Conservation (phyloP, 768 basidiomycete species). For the Rickenella mellea region DNA sequence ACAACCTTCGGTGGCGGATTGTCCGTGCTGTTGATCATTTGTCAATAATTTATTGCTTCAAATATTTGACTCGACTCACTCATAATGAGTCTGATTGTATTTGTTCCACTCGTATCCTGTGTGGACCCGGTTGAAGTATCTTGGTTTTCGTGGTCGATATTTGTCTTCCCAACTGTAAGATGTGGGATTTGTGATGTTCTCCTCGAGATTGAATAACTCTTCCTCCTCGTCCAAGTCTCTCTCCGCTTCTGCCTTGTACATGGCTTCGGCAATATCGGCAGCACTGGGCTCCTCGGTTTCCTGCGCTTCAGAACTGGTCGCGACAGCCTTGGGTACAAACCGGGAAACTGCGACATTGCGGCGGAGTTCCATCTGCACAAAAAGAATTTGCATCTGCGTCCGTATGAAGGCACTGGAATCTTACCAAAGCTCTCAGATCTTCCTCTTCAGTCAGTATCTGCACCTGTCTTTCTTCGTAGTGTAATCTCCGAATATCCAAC, state of each 20-base stretch:
- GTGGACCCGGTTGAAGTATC: conserved; percentile 98
- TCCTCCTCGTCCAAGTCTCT: conserved; percentile 93
- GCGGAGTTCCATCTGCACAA: conserved; percentile 62
- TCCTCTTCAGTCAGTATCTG: conserved; percentile 65
- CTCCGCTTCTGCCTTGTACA: conserved; percentile 87
- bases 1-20: conserved; percentile 99
- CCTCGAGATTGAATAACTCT: conserved; percentile 90
- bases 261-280: conserved; percentile 77
- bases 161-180: conserved; percentile 99
- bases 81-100: conserved; percentile 99
- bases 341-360: conserved; percentile 75
- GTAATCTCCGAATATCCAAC: conserved; percentile 60
- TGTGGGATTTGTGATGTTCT: conserved; percentile 72
- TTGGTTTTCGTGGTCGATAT: conserved; percentile 91
- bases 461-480: conserved; percentile 72
- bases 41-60: conserved; percentile 9
- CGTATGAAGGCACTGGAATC: conserved; percentile 18
- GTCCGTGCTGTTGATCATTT: conserved; percentile 56
- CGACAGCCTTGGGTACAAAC: conserved; percentile 73
- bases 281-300: conserved; percentile 49
- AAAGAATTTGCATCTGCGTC: conserved; percentile 3
- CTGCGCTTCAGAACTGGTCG: conserved; percentile 47
- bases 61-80: conserved; percentile 44
- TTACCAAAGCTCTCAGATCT: conserved; percentile 55
- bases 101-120: conserved; percentile 99